A percentile compares a stretch with the other conserved stretches of the same genome.
phyloP scores from a whole-genome alignment of 805 yeast genomes.

The Lachancea waltii region DNA sequence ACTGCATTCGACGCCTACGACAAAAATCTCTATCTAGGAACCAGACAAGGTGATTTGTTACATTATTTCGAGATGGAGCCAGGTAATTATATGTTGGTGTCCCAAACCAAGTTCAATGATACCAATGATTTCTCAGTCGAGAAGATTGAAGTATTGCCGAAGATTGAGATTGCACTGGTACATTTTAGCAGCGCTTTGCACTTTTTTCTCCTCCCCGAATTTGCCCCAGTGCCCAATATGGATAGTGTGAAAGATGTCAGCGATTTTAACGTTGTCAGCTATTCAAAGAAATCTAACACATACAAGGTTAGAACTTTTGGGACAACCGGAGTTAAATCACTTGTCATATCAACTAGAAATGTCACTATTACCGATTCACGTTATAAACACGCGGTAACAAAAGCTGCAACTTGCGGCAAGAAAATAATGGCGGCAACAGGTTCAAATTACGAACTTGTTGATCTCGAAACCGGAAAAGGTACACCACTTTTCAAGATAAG shows the following conservation, averaged over 20 bases:
- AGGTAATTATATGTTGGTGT: slow-evolving; percentile 27
- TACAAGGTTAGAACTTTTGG: slow-evolving; percentile 16
- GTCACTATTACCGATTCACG: slow-evolving; percentile 9
- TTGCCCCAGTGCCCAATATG: slow-evolving; percentile 30
- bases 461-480: slow-evolving; percentile 13
- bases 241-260: slow-evolving; percentile 13
- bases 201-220: slow-evolving; percentile 29
- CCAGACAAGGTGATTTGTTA: slow-evolving; percentile 26
- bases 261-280: slow-evolving; percentile 17
- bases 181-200: slow-evolving; percentile 15
- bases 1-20: slow-evolving; percentile 26
- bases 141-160: slow-evolving; percentile 23
- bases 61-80: slow-evolving; percentile 32
- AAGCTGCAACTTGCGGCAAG: slow-evolving; percentile 12
- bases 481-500: slow-evolving; percentile 27
- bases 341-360: slow-evolving; percentile 12
- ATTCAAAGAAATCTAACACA: slow-evolving; percentile 13
- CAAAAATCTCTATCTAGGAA: slow-evolving; percentile 29
- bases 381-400: slow-evolving; percentile 14
- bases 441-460: slow-evolving; percentile 23
- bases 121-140: slow-evolving; percentile 17
- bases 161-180: slow-evolving; percentile 28
- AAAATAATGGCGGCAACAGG: slow-evolving; percentile 19
- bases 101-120: slow-evolving; percentile 24
- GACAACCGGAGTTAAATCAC: slow-evolving; percentile 12